Evolutionary conservation across 495 filamentous ascomycete genomes (phyloP).

Genomic region (Aspergillus ellipticus): DNA sequence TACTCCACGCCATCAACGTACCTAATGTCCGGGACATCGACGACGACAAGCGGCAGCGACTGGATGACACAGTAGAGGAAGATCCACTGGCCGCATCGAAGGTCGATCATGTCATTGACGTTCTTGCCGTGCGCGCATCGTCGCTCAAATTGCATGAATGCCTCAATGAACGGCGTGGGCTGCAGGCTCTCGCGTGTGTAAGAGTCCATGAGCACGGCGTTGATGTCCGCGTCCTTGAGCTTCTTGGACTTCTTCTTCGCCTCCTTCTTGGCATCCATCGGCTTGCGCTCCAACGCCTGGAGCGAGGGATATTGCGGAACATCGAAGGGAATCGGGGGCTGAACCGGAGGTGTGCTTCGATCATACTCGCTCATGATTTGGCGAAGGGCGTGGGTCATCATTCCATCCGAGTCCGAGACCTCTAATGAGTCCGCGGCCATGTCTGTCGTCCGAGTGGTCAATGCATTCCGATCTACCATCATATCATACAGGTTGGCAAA

Average conservation of each 20-base stretch:
- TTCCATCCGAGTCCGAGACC: constrained; percentile 37
- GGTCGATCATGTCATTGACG: constrained; percentile 68
- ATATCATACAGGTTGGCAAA: constrained; percentile 85
- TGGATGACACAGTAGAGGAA: constrained; percentile 92
- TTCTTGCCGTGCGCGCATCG: constrained; percentile 68
- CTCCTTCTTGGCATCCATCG: constrained; percentile 65
- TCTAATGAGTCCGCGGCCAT: constrained; percentile 37
- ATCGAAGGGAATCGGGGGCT: constrained; percentile 90
- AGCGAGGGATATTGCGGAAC: constrained; percentile 72
- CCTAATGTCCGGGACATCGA: constrained; percentile 77
- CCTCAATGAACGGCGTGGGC: constrained; percentile 65
- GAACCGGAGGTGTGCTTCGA: constrained; percentile 77
- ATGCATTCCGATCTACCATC: constrained; percentile 65
- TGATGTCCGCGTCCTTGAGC: constrained; percentile 74
- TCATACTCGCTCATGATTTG: constrained; percentile 82
- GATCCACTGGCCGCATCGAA: constrained; percentile 85
- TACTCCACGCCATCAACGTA: constrained; percentile 86
- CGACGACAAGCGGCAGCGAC: constrained; percentile 81
- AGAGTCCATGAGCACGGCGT: constrained; percentile 64
- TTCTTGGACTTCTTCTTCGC: constrained; percentile 60
- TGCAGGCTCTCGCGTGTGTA: constrained; percentile 70
- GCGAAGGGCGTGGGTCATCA: constrained; percentile 57
- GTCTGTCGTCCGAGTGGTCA: constrained; percentile 52
- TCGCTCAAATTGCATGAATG: constrained; percentile 79
- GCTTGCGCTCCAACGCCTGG: constrained; percentile 55